Evolutionary conservation across 2,329 filamentous ascomycete species (phyloP).

Genomic region (Gaeumannomyces tritici): DNA sequence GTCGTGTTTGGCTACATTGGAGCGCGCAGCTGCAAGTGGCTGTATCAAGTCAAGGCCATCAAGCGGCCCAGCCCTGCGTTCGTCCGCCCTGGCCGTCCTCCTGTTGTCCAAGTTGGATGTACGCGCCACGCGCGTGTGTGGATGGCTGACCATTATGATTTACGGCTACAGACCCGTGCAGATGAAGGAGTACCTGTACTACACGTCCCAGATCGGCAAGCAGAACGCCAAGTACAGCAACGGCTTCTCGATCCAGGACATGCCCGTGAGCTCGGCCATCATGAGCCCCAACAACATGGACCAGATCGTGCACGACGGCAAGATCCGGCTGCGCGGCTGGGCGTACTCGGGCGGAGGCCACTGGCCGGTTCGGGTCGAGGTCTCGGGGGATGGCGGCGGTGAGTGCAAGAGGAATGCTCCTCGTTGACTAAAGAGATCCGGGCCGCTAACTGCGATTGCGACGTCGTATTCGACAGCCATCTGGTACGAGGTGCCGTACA

Average conservation of each 20-base stretch:
- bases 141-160: background rate
- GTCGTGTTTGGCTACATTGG: slow-evolving; percentile 60
- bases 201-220: slow-evolving; percentile 58
- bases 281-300: slow-evolving; percentile 53
- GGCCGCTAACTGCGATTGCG: background rate
- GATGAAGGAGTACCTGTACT: slow-evolving; percentile 59
- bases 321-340: slow-evolving; percentile 47
- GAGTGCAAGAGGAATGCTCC: background rate
- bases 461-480: slow-evolving; percentile 13
- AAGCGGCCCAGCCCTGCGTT: slow-evolving; percentile 37
- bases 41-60: slow-evolving; percentile 54
- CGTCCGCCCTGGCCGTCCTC: background rate
- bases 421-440: background rate
- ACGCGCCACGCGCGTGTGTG: too few relatives aligned
- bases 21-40: slow-evolving; percentile 54
- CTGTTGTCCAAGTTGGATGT: background rate
- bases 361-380: slow-evolving; percentile 54
- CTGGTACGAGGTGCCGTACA: slow-evolving; percentile 53
- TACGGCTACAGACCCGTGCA: slow-evolving; percentile 41
- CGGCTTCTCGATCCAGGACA: slow-evolving; percentile 60
- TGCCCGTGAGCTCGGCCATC: slow-evolving; percentile 59
- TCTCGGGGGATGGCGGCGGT: slow-evolving; percentile 49
- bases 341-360: slow-evolving; percentile 48
- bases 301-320: slow-evolving; percentile 50
- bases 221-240: slow-evolving; percentile 51